Percentiles rank a stretch among this genome's conserved stretches.
phyloP scores from a whole-genome alignment of 2,329 filamentous ascomycete genomes.

The Microdochium nivale region DNA sequence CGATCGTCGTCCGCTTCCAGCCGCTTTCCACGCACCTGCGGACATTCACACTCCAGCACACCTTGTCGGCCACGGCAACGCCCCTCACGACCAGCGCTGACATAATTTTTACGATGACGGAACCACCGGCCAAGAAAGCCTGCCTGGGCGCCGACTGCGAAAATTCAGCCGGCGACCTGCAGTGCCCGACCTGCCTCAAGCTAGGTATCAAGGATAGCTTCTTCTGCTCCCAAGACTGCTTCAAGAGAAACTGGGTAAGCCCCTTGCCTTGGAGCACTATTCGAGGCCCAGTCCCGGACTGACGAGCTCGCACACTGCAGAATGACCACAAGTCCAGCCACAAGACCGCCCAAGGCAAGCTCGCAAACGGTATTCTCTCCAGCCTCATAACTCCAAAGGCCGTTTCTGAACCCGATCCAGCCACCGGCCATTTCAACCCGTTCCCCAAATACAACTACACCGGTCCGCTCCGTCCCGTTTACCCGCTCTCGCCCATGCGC shows the following conservation, averaged over 20 bases:
- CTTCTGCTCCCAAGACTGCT: conserved; percentile 98
- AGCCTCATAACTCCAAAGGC: conserved; percentile 68
- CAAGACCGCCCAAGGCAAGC: conserved; percentile 51
- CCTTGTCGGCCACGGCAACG: no score
- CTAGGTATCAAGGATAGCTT: conserved; percentile 79
- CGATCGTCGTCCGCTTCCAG: no score
- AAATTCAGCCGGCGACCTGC: conserved; percentile 76
- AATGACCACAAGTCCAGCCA: conserved; percentile 74
- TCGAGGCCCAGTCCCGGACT: conserved; percentile 1
- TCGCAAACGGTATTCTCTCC: conserved; percentile 61
- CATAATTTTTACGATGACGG: conserved; percentile 31
- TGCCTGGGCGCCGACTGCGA: conserved; percentile 78
- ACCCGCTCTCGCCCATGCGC: conserved; percentile 67
- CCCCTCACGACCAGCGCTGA: not conserved
- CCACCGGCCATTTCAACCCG: conserved; percentile 81
- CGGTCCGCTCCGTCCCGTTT: conserved; percentile 76
- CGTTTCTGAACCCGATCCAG: conserved; percentile 87
- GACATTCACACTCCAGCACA: no score
- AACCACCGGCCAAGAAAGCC: conserved; percentile 51
- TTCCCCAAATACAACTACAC: conserved; percentile 83
- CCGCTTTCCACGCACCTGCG: no score
- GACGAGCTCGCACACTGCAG: conserved; percentile 32
- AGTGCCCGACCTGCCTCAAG: conserved; percentile 94
- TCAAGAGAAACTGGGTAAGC: conserved; percentile 95
- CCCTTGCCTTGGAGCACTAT: conserved; percentile 3